These are phyloP conservation scores for Brettanomyces custersianus DNA, from an alignment of 805 yeast species.

Conservation along the genomic window DNA sequence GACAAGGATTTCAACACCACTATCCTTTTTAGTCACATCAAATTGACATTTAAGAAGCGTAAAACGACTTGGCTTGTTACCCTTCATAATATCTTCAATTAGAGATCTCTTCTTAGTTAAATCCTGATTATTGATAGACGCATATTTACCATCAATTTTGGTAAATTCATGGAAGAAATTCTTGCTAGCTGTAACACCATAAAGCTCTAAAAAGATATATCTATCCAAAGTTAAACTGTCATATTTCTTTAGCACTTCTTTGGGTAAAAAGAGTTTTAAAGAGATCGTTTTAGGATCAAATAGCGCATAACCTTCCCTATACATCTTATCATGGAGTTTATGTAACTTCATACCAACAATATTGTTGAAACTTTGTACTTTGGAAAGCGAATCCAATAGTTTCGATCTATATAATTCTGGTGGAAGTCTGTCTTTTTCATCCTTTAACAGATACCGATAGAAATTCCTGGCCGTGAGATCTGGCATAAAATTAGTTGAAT, in stretches of 20 bases:
- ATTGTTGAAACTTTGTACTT: slow-evolving; percentile 8
- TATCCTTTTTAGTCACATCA: not conserved
- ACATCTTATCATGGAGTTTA: slow-evolving; percentile 12
- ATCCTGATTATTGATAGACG: slow-evolving; percentile 1
- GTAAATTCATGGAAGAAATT: slow-evolving; percentile 19
- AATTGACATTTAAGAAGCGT: slow-evolving; percentile 6
- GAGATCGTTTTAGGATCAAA: slow-evolving; percentile 3
- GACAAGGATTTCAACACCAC: not conserved
- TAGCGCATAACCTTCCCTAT: slow-evolving; percentile 1
- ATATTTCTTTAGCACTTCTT: slow-evolving; percentile 9
- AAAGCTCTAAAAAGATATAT: slow-evolving; percentile 16
- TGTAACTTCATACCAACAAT: slow-evolving; percentile 14
- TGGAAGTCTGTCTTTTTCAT: slow-evolving; percentile 10
- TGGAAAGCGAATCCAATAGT: slow-evolving; percentile 8
- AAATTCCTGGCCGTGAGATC: slow-evolving; percentile 50
- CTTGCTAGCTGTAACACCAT: slow-evolving; percentile 14
- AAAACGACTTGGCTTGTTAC: not conserved
- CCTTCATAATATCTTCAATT: slow-evolving; percentile 1
- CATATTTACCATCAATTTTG: slow-evolving; percentile 13
- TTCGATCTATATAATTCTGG: slow-evolving; percentile 7
- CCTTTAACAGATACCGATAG: slow-evolving; percentile 29
- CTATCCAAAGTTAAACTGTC: slow-evolving; percentile 19
- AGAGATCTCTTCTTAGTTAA: not conserved
- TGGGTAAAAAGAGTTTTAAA: slow-evolving; percentile 13
- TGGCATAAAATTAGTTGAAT: slow-evolving; percentile 48